phyloP scores from a whole-genome alignment of 2,329 filamentous ascomycete species.

The Ilyonectria robusta region DNA sequence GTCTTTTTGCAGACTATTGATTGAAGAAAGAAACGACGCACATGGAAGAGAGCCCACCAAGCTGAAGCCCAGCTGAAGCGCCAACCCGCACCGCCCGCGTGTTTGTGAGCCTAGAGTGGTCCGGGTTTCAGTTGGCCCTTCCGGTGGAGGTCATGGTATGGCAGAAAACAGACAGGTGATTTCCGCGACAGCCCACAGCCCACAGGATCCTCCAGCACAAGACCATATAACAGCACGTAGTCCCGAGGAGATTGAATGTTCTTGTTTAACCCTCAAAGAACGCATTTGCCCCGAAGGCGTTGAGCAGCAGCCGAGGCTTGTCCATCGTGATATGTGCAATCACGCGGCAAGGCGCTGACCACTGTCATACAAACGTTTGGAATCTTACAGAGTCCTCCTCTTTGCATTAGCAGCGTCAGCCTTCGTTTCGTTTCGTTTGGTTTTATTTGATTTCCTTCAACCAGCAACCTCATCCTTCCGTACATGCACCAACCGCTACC shows the following conservation, averaged over 20 bases:
- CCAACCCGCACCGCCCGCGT: neutral
- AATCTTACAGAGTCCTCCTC: neutral
- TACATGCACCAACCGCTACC: neutral
- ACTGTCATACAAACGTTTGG: neutral
- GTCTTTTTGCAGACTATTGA: slow-evolving; percentile 11
- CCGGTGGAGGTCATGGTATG: neutral
- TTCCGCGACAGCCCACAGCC: neutral
- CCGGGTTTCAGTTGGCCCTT: slow-evolving; percentile 14
- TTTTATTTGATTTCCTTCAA: neutral
- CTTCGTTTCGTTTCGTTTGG: neutral
- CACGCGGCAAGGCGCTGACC: neutral
- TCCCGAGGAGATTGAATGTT: neutral
- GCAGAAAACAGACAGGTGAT: slow-evolving; percentile 6
- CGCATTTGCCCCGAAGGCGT: neutral
- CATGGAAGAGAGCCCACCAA: slow-evolving; percentile 10
- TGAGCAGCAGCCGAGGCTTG: neutral
- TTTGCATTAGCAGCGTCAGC: neutral
- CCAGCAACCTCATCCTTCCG: neutral
- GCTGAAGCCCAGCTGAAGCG: slow-evolving; percentile 27
- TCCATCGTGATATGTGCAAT: neutral
- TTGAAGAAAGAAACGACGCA: neutral
- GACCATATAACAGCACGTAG: slow-evolving; percentile 18
- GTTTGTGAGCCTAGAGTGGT: slow-evolving; percentile 6
- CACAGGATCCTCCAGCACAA: slow-evolving; percentile 1
- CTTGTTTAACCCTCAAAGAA: slow-evolving; percentile 2